These are phyloP conservation scores for Cynanchum wilfordii DNA, from an alignment of 257 asterid genomes.

Conservation along the genomic window DNA sequence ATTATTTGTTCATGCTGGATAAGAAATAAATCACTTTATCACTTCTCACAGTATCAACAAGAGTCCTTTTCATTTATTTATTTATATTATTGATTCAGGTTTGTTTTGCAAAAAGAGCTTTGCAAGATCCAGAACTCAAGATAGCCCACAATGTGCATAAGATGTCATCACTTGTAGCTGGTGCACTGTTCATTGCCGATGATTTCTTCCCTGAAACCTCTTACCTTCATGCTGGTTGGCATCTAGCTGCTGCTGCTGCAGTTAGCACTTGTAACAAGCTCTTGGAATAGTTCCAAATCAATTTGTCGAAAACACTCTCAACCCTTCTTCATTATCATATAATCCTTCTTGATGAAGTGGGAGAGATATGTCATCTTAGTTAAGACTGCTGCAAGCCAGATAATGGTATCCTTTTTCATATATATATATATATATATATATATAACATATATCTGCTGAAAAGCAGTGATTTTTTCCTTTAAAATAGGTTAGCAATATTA, in stretches of 20 bases:
- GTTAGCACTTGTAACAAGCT: slow-evolving; percentile 82
- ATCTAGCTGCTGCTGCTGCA: slow-evolving; percentile 88
- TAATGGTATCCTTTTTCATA: background rate
- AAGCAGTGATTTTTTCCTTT: background rate
- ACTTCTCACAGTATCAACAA: background rate
- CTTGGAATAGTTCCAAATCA: slow-evolving; percentile 37
- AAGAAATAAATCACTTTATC: background rate
- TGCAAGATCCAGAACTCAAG: slow-evolving; percentile 64
- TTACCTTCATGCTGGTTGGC: slow-evolving; percentile 88
- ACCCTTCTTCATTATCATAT: background rate
- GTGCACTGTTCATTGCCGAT: slow-evolving; percentile 75
- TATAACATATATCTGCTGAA: background rate
- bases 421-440: no score
- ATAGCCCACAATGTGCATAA: slow-evolving; percentile 67
- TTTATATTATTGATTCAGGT: slow-evolving; percentile 40
- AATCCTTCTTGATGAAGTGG: background rate
- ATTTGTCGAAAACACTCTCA: slow-evolving; percentile 53
- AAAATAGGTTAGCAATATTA: slow-evolving; percentile 4
- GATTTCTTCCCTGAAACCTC: slow-evolving; percentile 70
- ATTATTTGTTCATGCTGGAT: background rate
- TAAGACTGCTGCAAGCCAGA: background rate
- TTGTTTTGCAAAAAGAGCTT: slow-evolving; percentile 82
- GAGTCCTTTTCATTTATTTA: background rate
- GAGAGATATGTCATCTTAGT: background rate
- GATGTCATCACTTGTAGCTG: slow-evolving; percentile 70